Conservation (phyloP, 805 yeast genomes). For the Cyberlindnera xishuangbannaensis region DNA sequence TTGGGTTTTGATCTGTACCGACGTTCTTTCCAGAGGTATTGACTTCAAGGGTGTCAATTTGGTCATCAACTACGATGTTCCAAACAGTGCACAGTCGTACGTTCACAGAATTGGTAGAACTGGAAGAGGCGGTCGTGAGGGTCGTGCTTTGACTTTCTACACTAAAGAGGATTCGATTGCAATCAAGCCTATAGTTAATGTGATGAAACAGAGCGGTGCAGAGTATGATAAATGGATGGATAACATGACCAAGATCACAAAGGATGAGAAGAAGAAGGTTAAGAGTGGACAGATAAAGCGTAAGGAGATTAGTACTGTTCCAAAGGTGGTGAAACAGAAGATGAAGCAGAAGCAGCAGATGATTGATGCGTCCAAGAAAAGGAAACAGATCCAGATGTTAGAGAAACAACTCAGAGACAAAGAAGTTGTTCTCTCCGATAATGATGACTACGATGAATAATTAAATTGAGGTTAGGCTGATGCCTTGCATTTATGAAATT, state of each 20-base stretch:
- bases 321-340: constrained; percentile 58
- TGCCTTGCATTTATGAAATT: too few relatives aligned
- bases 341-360: constrained; percentile 58
- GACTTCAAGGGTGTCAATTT: constrained; percentile 94
- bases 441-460: too few relatives aligned
- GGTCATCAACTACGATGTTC: constrained; percentile 95
- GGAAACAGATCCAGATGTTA: constrained; percentile 30
- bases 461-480: too few relatives aligned
- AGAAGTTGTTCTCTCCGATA: too few relatives aligned
- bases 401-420: too few relatives aligned
- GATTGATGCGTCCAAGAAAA: constrained; percentile 69
- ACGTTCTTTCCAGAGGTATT: constrained; percentile 92
- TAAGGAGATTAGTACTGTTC: constrained; percentile 79
- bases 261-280: constrained; percentile 54
- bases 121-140: constrained; percentile 88
- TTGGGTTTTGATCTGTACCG: constrained; percentile 97
- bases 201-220: constrained; percentile 90
- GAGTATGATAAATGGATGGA: constrained; percentile 78
- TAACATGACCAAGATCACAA: constrained; percentile 56
- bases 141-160: constrained; percentile 86
- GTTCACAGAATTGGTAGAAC: constrained; percentile 99
- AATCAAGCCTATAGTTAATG: constrained; percentile 81
- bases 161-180: constrained; percentile 81
- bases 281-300: constrained; percentile 58
- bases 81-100: constrained; percentile 87